Percentiles rank a stretch among this genome's conserved stretches.
phyloP scores from a whole-genome alignment of 352 stramenopile genomes.

The Paralagenidium karlingii region DNA sequence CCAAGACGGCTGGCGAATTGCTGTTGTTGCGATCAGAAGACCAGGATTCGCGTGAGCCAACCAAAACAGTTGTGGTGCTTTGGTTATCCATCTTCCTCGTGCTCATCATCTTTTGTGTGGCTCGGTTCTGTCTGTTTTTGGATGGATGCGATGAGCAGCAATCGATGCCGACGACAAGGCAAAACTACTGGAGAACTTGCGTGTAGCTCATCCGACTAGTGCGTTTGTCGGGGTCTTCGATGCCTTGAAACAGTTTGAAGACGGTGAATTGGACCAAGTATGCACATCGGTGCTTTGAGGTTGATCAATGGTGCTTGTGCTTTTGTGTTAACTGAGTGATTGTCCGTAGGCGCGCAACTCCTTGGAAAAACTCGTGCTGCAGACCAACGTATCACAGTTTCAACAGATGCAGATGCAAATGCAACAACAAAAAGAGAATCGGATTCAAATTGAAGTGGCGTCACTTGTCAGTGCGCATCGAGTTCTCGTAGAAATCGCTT shows the following conservation, averaged over 20 bases:
- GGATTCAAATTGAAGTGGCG: background rate
- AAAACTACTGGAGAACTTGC: conserved; percentile 4
- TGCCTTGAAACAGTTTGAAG: conserved; percentile 1
- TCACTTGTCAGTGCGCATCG: background rate
- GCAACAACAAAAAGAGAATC: conserved; percentile 2
- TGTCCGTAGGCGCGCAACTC: too few species aligned
- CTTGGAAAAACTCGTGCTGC: too few species aligned
- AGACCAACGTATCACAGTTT: conserved; percentile 1
- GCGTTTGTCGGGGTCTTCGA: background rate
- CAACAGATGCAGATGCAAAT: background rate
- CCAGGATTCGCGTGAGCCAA: conserved; percentile 39
- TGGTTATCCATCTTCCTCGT: background rate
- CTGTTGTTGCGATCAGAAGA: conserved; percentile 66
- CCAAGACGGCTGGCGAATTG: conserved; percentile 50
- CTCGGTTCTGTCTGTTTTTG: conserved; percentile 1
- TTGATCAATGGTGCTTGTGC: too few species aligned
- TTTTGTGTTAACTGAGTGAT: too few species aligned
- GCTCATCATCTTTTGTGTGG: background rate
- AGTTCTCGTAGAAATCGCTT: background rate
- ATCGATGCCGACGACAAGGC: too few species aligned
- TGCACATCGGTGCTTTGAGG: too few species aligned
- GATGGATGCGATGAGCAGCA: background rate
- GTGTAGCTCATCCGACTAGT: background rate
- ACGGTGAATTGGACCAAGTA: too few species aligned
- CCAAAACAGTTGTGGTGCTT: too few species aligned